Conservation (phyloP, 345 rosid species). For the Murraya koenigii region DNA sequence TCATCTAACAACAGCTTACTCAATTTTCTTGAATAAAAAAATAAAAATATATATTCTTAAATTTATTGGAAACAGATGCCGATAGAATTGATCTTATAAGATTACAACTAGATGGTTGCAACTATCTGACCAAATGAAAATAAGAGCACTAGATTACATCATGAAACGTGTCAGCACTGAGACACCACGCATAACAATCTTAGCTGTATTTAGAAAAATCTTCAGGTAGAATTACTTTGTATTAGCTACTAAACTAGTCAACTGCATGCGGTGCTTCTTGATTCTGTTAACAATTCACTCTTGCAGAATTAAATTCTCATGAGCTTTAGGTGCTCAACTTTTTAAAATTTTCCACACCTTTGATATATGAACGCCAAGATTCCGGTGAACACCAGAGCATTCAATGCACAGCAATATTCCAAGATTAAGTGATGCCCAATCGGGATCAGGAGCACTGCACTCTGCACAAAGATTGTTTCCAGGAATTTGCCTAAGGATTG, state of each 20-base stretch:
- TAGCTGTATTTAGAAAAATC: background rate
- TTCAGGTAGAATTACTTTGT: background rate
- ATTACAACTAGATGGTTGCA: background rate
- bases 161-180: background rate
- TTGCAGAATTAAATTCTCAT: background rate
- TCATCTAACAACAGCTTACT: background rate
- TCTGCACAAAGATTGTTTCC: slow-evolving; percentile 86
- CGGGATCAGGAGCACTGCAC: slow-evolving; percentile 72
- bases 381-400: slow-evolving; percentile 90
- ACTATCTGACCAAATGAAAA: background rate
- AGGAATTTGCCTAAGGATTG: slow-evolving; percentile 56
- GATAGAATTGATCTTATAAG: background rate
- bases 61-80: background rate
- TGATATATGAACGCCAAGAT: slow-evolving; percentile 90
- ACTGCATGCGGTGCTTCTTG: background rate
- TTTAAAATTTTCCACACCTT: slow-evolving; percentile 47
- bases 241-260: background rate
- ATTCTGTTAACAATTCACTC: background rate
- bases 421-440: slow-evolving; percentile 95
- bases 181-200: background rate
- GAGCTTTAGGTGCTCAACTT: background rate
- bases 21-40: background rate
- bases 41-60: background rate
- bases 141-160: background rate
- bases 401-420: slow-evolving; percentile 81